Percentiles rank a stretch among this genome's conserved stretches.
Conservation (phyloP, 805 yeast species). For the Wickerhamomyces queroliae region DNA sequence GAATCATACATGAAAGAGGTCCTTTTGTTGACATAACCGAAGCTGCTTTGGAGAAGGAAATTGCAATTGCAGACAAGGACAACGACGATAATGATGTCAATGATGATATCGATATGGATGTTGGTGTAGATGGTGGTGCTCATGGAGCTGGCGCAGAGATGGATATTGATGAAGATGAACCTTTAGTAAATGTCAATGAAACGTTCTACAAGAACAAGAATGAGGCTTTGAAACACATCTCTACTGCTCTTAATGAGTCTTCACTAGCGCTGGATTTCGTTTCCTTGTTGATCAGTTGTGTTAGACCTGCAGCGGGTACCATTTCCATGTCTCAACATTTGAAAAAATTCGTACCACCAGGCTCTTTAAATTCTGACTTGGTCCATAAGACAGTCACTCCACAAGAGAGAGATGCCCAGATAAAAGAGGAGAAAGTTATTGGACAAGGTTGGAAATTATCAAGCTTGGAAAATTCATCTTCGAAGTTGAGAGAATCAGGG, state of each 20-base stretch:
- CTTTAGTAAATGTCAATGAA: slow-evolving; percentile 21
- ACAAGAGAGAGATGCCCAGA: slow-evolving; percentile 17
- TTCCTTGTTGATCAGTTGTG: slow-evolving; percentile 72
- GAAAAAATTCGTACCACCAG: slow-evolving; percentile 66
- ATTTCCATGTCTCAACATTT: slow-evolving; percentile 85
- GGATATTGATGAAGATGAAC: slow-evolving; percentile 11
- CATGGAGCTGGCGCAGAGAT: slow-evolving; percentile 8
- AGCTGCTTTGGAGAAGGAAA: slow-evolving; percentile 40
- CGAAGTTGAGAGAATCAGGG: slow-evolving; percentile 45
- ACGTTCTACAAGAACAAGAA: slow-evolving; percentile 43
- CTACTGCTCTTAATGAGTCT: slow-evolving; percentile 79
- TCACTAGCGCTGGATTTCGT: slow-evolving; percentile 85
- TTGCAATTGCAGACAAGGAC: too few relatives aligned
- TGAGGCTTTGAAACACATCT: slow-evolving; percentile 47
- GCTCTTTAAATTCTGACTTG: slow-evolving; percentile 54
- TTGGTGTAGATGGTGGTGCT: slow-evolving; percentile 8
- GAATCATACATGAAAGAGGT: slow-evolving; percentile 51
- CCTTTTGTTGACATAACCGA: slow-evolving; percentile 54
- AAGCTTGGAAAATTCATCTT: slow-evolving; percentile 52
- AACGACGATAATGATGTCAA: too few relatives aligned
- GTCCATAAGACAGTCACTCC: slow-evolving; percentile 16
- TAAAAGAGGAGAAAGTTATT: slow-evolving; percentile 19
- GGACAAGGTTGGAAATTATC: slow-evolving; percentile 78
- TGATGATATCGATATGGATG: slow-evolving; percentile 8
- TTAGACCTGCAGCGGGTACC: slow-evolving; percentile 80